These are phyloP conservation scores for Calendula officinalis DNA, from an alignment of 129 eudicot genomes.

Conservation along the genomic window DNA sequence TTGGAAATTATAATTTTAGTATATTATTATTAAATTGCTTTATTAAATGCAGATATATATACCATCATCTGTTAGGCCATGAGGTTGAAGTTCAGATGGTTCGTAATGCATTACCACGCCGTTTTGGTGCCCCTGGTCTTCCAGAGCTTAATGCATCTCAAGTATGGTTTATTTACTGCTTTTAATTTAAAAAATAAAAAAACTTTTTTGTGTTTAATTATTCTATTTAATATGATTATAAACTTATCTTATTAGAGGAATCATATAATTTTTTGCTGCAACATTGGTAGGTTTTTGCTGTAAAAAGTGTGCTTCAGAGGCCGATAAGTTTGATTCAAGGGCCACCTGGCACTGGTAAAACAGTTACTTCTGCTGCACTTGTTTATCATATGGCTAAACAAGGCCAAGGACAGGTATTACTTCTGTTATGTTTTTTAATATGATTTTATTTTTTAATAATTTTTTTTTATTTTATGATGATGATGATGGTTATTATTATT, in stretches of 20 bases:
- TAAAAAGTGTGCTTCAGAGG: constrained; percentile 72
- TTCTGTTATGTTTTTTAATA: background rate
- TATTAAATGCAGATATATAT: constrained; percentile 52
- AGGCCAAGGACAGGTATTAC: constrained; percentile 79
- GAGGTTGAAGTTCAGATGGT: constrained; percentile 93
- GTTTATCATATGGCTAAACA: constrained; percentile 95
- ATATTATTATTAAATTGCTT: too few relatives aligned
- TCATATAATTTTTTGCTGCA: background rate
- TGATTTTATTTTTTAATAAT: too few relatives aligned
- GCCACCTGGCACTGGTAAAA: constrained; percentile 76
- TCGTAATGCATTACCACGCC: constrained; percentile 76
- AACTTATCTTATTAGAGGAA: too few relatives aligned
- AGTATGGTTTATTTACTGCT: constrained; percentile 25
- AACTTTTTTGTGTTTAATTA: background rate
- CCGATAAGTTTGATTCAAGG: constrained; percentile 28
- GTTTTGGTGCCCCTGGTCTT: constrained; percentile 90
- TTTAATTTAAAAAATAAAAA: too few relatives aligned
- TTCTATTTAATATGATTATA: too few relatives aligned
- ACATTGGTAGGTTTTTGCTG: constrained; percentile 58
- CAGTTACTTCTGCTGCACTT: constrained; percentile 76
- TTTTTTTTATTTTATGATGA: constrained; percentile 4
- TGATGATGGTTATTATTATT: background rate
- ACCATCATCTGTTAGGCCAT: constrained; percentile 83
- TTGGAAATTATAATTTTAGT: background rate
- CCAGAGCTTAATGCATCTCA: constrained; percentile 95